Percentiles rank a stretch among this genome's conserved stretches.
Evolutionary conservation across 2,329 filamentous ascomycete genomes (phyloP).

Genomic region (Phyllosticta citrichinensis): DNA sequence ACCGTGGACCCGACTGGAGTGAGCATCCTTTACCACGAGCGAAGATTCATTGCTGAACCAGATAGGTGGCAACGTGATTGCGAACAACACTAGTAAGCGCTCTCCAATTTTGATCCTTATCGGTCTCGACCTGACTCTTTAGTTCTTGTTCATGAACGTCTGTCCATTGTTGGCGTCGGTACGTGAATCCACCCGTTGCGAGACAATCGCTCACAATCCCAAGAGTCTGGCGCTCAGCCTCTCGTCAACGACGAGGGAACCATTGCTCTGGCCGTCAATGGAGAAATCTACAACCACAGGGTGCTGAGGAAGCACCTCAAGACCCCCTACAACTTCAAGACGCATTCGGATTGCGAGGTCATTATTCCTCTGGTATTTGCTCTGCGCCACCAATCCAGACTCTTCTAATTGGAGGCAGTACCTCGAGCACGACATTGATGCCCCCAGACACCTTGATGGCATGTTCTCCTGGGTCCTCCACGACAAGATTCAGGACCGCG

Average conservation of each 20-base stretch:
- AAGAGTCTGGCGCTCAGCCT: slow-evolving; percentile 91
- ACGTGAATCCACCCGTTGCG: slow-evolving; percentile 27
- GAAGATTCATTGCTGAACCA: slow-evolving; percentile 22
- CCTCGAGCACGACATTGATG: slow-evolving; percentile 81
- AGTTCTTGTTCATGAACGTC: slow-evolving; percentile 88
- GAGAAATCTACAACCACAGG: slow-evolving; percentile 99
- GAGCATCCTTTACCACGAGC: slow-evolving; percentile 35
- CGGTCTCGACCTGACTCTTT: slow-evolving; percentile 16
- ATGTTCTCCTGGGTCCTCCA: slow-evolving; percentile 99
- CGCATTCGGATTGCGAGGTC: slow-evolving; percentile 95
- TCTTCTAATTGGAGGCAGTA: slow-evolving; percentile 50
- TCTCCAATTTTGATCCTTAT: neutral
- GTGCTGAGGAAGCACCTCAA: slow-evolving; percentile 81
- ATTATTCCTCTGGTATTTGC: slow-evolving; percentile 83
- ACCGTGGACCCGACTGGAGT: slow-evolving; percentile 98
- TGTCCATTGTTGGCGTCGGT: slow-evolving; percentile 97
- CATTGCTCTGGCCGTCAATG: slow-evolving; percentile 92
- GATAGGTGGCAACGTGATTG: slow-evolving; percentile 75
- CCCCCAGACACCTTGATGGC: slow-evolving; percentile 87
- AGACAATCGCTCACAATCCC: slow-evolving; percentile 15
- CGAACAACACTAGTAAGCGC: slow-evolving; percentile 74
- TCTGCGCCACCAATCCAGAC: neutral
- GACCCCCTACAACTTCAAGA: slow-evolving; percentile 90
- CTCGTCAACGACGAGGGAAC: slow-evolving; percentile 83
- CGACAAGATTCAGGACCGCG: slow-evolving; percentile 87